These are phyloP conservation scores for Chionographis japonica DNA, from an alignment of 106 monocot species.

Conservation along the genomic window DNA sequence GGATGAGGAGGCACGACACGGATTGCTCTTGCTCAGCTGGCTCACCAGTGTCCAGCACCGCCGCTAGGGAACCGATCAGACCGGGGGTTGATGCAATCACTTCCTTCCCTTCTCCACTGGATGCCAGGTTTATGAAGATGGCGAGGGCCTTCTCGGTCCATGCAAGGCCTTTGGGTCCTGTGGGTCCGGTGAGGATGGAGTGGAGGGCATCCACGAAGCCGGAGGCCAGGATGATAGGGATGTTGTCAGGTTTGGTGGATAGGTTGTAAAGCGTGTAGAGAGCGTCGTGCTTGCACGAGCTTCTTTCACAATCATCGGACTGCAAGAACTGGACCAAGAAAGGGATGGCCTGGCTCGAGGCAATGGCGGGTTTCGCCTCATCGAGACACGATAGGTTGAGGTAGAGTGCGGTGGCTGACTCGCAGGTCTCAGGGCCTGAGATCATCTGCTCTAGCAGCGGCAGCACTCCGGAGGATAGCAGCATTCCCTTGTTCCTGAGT, in stretches of 20 bases:
- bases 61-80: conserved; percentile 40
- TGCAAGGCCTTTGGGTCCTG: neutral
- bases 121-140: conserved; percentile 47
- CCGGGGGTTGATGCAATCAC: conserved; percentile 38
- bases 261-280: conserved; percentile 76
- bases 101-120: conserved; percentile 22
- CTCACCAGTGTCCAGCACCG: conserved; percentile 49
- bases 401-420: conserved; percentile 69
- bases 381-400: conserved; percentile 78
- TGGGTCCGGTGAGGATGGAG: conserved; percentile 19
- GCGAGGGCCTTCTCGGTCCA: conserved; percentile 72
- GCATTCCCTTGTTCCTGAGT: conserved; percentile 67
- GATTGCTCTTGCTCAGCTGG: conserved; percentile 61
- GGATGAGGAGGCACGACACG: conserved; percentile 45
- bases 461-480: conserved; percentile 56
- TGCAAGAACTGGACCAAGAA: conserved; percentile 45
- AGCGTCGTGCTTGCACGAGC: conserved; percentile 61
- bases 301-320: conserved; percentile 13
- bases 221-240: conserved; percentile 35
- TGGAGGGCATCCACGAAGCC: conserved; percentile 41
- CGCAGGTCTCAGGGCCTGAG: conserved; percentile 23
- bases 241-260: conserved; percentile 51
- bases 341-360: conserved; percentile 41
- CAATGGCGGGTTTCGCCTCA: conserved; percentile 64
- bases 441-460: conserved; percentile 82